Conservation (phyloP, 2,329 filamentous ascomycete genomes). For the Pochonia chlamydosporia region DNA sequence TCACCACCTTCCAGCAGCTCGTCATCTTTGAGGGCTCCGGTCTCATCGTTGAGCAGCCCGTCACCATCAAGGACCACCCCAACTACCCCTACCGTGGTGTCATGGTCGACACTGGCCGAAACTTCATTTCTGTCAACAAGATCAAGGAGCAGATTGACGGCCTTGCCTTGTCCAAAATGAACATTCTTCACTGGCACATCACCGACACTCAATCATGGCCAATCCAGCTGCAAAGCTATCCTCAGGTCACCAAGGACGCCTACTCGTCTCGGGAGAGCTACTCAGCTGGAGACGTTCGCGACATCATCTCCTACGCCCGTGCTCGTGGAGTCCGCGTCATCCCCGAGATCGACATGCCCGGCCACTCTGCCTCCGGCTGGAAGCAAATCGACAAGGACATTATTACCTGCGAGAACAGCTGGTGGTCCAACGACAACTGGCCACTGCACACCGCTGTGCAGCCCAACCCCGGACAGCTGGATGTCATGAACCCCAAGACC, state of each 20-base stretch:
- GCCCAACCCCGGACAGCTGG: constrained; percentile 51
- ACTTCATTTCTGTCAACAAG: constrained; percentile 45
- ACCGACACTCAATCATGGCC: constrained; percentile 52
- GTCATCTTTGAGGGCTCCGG: constrained; percentile 40
- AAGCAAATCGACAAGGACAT: constrained; percentile 45
- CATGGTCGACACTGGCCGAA: constrained; percentile 49
- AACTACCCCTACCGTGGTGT: constrained; percentile 48
- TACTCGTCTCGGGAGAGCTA: constrained; percentile 45
- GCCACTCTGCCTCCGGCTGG: constrained; percentile 50
- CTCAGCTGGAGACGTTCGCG: constrained; percentile 33
- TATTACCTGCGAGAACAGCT: constrained; percentile 48
- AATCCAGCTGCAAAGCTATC: constrained; percentile 40
- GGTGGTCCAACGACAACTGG: constrained; percentile 57
- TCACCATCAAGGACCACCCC: constrained; percentile 42
- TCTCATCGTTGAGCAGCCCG: constrained; percentile 46
- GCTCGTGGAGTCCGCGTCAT: constrained; percentile 49
- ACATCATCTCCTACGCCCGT: constrained; percentile 42
- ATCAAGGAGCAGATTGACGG: constrained; percentile 49
- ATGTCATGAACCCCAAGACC: constrained; percentile 49
- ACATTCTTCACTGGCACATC: constrained; percentile 52
- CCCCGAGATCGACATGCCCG: constrained; percentile 53
- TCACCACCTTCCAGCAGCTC: constrained; percentile 52
- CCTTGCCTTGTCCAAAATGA: constrained; percentile 51
- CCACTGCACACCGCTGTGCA: constrained; percentile 44
- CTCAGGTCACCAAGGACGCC: constrained; percentile 47